phyloP scores from a whole-genome alignment of 768 basidiomycete genomes.

The Mycena amicta region DNA sequence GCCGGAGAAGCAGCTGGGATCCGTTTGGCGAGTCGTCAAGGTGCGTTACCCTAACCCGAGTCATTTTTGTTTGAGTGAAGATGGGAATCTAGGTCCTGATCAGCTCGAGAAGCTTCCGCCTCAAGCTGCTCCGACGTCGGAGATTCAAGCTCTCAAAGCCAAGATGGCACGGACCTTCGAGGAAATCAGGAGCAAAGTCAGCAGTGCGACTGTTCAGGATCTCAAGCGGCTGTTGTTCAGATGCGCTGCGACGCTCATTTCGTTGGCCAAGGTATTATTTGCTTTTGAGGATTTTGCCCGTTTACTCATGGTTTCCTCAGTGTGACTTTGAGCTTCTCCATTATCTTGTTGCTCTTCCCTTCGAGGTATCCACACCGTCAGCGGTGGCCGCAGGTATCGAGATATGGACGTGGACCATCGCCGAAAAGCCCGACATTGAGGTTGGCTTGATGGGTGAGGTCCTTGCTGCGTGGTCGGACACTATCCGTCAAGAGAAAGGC shows the following conservation, averaged over 20 bases:
- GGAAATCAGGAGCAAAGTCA: conserved; percentile 72
- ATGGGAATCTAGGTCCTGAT: conserved; percentile 46
- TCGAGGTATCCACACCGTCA: conserved; percentile 85
- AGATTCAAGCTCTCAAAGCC: conserved; percentile 65
- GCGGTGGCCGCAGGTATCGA: conserved; percentile 88
- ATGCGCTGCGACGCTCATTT: conserved; percentile 80
- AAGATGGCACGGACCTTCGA: conserved; percentile 68
- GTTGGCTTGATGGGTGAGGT: conserved; percentile 85
- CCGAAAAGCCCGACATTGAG: conserved; percentile 81
- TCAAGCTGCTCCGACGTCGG: conserved; percentile 55
- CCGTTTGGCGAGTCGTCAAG: conserved; percentile 64
- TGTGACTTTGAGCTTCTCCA: conserved; percentile 85
- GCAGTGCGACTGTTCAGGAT: conserved; percentile 77
- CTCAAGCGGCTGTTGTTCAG: conserved; percentile 85
- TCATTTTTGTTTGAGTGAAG: neutral
- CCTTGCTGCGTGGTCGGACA: conserved; percentile 82
- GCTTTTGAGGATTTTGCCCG: neutral
- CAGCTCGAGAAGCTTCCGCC: conserved; percentile 66
- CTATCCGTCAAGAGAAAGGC: conserved; percentile 76
- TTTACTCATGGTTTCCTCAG: conserved; percentile 38
- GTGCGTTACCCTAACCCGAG: conserved; percentile 39
- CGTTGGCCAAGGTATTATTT: conserved; percentile 56
- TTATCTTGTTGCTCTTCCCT: conserved; percentile 85
- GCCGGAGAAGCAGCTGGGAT: conserved; percentile 85
- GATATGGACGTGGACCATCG: conserved; percentile 95